Evolutionary conservation across 768 basidiomycete species (phyloP), one percentile per base, ranked within the genome.

Genomic region (Pilatotrama ljubarskyi): DNA sequence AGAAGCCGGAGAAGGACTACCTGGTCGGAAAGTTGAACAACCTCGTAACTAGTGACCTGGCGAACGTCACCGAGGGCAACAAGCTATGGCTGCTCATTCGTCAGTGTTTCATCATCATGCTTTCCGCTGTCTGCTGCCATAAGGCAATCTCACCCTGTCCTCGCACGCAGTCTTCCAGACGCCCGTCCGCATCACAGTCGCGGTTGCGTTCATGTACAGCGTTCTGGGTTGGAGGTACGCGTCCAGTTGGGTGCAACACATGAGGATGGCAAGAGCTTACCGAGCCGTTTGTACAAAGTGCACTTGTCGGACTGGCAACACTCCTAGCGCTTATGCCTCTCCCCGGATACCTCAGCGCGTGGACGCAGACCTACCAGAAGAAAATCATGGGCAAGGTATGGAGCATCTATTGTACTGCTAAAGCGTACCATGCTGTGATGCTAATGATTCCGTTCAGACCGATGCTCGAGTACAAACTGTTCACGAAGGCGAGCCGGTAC

Each of bases 11-110:
- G 10, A 85, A 87, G 66, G 18, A 32, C 14, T 49, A 42, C 40
- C 72, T 90, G 18, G 81, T 85, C 37, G 90, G 91, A 10, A 88
- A 84, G 68, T 85, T 93, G 69, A 92, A 88, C 70, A 92, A 90
- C 55, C 73, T 91, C 6, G 82, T 90, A 35, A 84, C 88, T 8
- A 83, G 84, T 4, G 88, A 91, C 71, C 66, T 83, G 17, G 70
- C 72, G 20, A 72, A 48, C 17, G 40, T 62, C 41, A 47, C 62
- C 14, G 66, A 66, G 9, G 71, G 62, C 14, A 63, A 65, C 20
- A 63, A 69, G 58, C 62, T 58, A 43, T 46, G 56, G 18, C 29
- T 52, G 1, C 37, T 47, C 10, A 46, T 80, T 14, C 70, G 69
- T 46, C 68, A 3, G 79, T n/a, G n/a, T n/a, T n/a, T n/a, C n/a